These are phyloP conservation scores for Megacollybia marginata DNA, from an alignment of 768 basidiomycete species.

Conservation along the genomic window DNA sequence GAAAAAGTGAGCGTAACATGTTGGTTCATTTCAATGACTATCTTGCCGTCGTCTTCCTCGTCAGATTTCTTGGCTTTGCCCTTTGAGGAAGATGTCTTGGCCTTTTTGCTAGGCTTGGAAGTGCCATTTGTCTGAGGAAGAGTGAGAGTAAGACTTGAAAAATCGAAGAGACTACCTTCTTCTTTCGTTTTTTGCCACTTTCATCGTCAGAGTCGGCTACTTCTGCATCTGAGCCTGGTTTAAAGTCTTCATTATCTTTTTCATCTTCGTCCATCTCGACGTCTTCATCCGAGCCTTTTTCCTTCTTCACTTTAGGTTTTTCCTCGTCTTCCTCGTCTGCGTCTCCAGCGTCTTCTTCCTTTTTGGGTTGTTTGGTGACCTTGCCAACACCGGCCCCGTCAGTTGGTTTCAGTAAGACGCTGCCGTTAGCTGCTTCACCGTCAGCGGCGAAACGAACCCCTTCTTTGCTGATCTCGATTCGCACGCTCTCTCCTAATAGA, in stretches of 20 bases:
- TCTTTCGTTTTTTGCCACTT: conserved; percentile 66
- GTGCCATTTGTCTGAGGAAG: conserved; percentile 24
- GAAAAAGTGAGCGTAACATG: conserved; percentile 92
- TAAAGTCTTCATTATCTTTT: conserved; percentile 40
- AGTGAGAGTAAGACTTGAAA: not conserved
- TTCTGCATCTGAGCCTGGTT: conserved; percentile 37
- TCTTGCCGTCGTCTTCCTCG: conserved; percentile 45
- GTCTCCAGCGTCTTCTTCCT: conserved; percentile 29
- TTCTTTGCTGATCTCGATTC: conserved; percentile 94
- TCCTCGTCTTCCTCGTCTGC: conserved; percentile 36
- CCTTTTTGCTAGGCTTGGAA: conserved; percentile 37
- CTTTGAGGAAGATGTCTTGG: conserved; percentile 30
- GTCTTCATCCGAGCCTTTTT: conserved; percentile 45
- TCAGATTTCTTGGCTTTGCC: conserved; percentile 57
- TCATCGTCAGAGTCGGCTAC: conserved; percentile 39
- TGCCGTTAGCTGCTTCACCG: conserved; percentile 91
- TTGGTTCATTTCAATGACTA: conserved; percentile 81
- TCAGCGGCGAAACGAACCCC: conserved; percentile 90
- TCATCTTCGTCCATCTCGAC: conserved; percentile 47
- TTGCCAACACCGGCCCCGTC: conserved; percentile 15
- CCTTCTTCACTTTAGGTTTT: conserved; percentile 37
- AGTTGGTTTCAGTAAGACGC: conserved; percentile 55
- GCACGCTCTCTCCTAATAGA: conserved; percentile 86
- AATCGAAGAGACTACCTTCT: conserved; percentile 36
- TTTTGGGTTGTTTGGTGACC: conserved; percentile 29